Evolutionary conservation across 2,329 filamentous ascomycete species (phyloP).

Genomic region (Diaporthe ilicicola): DNA sequence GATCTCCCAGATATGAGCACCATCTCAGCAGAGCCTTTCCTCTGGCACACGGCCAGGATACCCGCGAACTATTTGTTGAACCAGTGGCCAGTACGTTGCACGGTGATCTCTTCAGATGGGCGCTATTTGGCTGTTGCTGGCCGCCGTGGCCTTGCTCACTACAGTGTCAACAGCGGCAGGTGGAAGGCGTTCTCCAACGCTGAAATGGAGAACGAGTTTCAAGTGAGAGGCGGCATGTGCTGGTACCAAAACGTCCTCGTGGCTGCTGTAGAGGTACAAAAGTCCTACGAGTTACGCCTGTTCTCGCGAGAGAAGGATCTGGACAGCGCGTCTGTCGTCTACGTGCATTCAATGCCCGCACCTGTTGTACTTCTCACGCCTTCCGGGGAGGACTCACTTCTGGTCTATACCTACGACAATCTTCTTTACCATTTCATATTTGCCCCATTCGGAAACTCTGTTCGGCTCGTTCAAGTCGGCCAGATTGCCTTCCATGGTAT

Average conservation of each 20-base stretch:
- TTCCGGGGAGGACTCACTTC: conserved; percentile 90
- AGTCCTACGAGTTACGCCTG: conserved; percentile 85
- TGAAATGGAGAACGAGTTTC: conserved; percentile 86
- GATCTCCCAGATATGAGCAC: conserved; percentile 90
- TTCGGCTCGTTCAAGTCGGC: conserved; percentile 89
- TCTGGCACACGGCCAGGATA: conserved; percentile 95
- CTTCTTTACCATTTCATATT: conserved; percentile 95
- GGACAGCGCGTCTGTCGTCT: conserved; percentile 76
- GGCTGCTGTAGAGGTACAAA: conserved; percentile 87
- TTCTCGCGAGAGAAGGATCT: conserved; percentile 88
- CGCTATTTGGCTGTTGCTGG: conserved; percentile 97
- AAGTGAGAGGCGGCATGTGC: conserved; percentile 95
- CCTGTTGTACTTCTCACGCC: conserved; percentile 90
- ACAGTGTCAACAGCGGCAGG: conserved; percentile 90
- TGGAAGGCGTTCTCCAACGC: conserved; percentile 94
- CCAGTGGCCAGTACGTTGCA: conserved; percentile 91
- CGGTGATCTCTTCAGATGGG: conserved; percentile 89
- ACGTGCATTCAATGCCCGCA: conserved; percentile 79
- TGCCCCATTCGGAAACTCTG: conserved; percentile 70
- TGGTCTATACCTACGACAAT: conserved; percentile 98
- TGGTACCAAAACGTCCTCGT: conserved; percentile 98
- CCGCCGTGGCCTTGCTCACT: conserved; percentile 88
- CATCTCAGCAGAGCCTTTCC: conserved; percentile 87
- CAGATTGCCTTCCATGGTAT: conserved; percentile 98
- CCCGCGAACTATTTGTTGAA: conserved; percentile 85